These are phyloP conservation scores for Metschnikowia noctiluminum DNA, from an alignment of 805 yeast genomes.

Conservation along the genomic window DNA sequence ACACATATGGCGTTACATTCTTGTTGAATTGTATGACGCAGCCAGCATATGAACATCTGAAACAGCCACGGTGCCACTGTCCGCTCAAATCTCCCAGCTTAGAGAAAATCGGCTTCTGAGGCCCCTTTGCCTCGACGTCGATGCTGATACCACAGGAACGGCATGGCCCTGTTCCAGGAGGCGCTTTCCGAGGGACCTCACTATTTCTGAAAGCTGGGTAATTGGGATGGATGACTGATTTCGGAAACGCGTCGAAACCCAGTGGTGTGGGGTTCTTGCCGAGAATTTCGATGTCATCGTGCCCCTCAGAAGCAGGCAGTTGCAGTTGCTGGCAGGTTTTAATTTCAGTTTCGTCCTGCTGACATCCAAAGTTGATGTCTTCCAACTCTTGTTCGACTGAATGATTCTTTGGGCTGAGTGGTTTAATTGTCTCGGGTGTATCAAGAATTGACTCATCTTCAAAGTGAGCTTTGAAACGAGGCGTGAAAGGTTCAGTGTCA, in stretches of 20 bases:
- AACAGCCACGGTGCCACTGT: constrained; percentile 91
- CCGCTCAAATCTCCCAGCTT: constrained; percentile 82
- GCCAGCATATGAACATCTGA: constrained; percentile 54
- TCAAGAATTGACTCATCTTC: constrained; percentile 3
- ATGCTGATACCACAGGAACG: constrained; percentile 65
- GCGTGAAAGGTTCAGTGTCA: constrained; percentile 10
- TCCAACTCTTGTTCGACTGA: constrained; percentile 32
- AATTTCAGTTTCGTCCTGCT: neutral
- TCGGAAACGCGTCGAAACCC: constrained; percentile 19
- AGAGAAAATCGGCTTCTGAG: constrained; percentile 69
- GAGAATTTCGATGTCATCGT: constrained; percentile 14
- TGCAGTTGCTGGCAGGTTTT: neutral
- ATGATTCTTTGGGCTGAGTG: constrained; percentile 35
- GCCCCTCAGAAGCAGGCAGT: neutral
- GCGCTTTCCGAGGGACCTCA: constrained; percentile 18
- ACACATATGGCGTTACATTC: constrained; percentile 68
- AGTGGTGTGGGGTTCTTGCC: constrained; percentile 14
- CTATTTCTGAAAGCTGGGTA: constrained; percentile 15
- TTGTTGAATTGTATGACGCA: constrained; percentile 61
- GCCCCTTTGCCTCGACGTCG: constrained; percentile 32
- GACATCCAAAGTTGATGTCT: constrained; percentile 23
- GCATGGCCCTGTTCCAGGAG: constrained; percentile 79
- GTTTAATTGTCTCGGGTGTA: constrained; percentile 24
- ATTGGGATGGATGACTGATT: constrained; percentile 14
- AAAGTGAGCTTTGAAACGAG: constrained; percentile 2